Conservation (phyloP, 148 eudicot genomes). For the Persicaria maculosa region DNA sequence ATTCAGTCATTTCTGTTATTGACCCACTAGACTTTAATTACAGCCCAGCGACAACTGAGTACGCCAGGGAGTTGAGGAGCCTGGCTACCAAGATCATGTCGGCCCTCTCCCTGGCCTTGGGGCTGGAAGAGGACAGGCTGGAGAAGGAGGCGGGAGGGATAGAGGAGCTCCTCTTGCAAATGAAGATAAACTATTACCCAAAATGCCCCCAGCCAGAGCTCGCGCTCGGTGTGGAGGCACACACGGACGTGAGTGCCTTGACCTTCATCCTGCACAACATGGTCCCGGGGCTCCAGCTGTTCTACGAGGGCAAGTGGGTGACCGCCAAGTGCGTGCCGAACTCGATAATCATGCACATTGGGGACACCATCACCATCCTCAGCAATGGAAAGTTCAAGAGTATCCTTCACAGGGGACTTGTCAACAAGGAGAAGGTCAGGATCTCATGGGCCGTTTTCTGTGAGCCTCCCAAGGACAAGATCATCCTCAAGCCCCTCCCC, state of each 20-base stretch:
- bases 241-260: slow-evolving; percentile 79
- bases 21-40: background rate
- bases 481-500: slow-evolving; percentile 67
- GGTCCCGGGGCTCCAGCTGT: slow-evolving; percentile 96
- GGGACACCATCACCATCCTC: slow-evolving; percentile 79
- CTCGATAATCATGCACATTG: slow-evolving; percentile 87
- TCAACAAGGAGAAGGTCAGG: slow-evolving; percentile 87
- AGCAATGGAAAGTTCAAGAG: slow-evolving; percentile 93
- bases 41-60: slow-evolving; percentile 73
- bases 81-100: slow-evolving; percentile 63
- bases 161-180: slow-evolving; percentile 68
- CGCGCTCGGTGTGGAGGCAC: slow-evolving; percentile 93
- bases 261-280: slow-evolving; percentile 94
- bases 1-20: background rate
- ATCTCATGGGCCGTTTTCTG: slow-evolving; percentile 94
- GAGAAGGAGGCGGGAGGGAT: slow-evolving; percentile 78
- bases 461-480: slow-evolving; percentile 92
- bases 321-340: slow-evolving; percentile 90
- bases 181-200: slow-evolving; percentile 92
- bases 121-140: slow-evolving; percentile 63
- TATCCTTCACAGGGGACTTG: slow-evolving; percentile 84
- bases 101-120: slow-evolving; percentile 58
- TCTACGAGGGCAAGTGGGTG: slow-evolving; percentile 77
- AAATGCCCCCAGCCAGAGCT: slow-evolving; percentile 95
- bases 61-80: slow-evolving; percentile 53